Conservation (phyloP, 1,139 yeast species). For the Saccharomyces hybrid region DNA sequence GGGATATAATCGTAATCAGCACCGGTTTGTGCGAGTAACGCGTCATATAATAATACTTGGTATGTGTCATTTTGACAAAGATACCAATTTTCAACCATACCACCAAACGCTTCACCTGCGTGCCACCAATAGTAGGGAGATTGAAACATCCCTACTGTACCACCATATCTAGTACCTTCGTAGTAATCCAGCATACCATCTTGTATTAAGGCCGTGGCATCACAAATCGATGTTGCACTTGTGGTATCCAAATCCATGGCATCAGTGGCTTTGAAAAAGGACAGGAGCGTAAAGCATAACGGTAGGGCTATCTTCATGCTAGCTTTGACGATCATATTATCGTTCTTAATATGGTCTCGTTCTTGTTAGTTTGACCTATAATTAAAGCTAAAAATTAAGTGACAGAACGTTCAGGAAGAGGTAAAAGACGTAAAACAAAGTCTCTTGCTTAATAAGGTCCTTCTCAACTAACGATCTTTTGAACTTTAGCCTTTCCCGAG, state of each 20-base stretch:
- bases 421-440: not conserved
- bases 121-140: constrained; percentile 68
- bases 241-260: constrained; percentile 29
- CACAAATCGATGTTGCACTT: constrained; percentile 38
- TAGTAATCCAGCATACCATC: constrained; percentile 54
- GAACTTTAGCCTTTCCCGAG: not conserved
- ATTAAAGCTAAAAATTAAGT: not conserved
- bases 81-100: constrained; percentile 45
- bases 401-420: not conserved
- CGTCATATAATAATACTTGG: constrained; percentile 36
- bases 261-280: not conserved
- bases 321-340: not conserved
- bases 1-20: constrained; percentile 47
- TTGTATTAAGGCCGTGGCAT: constrained; percentile 42
- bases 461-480: not conserved
- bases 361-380: not conserved
- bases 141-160: constrained; percentile 51
- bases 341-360: not conserved
- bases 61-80: constrained; percentile 44
- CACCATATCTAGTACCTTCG: constrained; percentile 45
- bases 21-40: constrained; percentile 51
- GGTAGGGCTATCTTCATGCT: not conserved
- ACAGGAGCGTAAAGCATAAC: not conserved
- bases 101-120: constrained; percentile 63
- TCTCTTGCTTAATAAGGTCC: not conserved